Base-by-base conservation (phyloP, 495 filamentous ascomycete species). In the Xylaria longipes region DNA sequence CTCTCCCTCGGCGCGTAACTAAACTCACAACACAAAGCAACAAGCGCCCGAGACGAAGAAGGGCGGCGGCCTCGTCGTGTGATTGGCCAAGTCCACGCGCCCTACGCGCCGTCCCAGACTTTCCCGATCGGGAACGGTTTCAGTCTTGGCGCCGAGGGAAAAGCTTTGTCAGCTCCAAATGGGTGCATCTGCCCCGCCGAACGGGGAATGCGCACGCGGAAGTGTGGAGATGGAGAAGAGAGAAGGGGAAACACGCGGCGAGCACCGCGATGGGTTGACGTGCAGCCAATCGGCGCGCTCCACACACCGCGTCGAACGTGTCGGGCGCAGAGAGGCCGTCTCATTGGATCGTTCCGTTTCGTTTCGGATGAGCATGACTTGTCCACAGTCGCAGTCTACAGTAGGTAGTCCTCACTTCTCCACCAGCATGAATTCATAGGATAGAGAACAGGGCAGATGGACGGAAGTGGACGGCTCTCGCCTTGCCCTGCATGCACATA, bases 231-330 rank as follows among this genome's bases (percentile, higher is more conserved):
- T 5, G 8, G 8, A 41, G 31, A 45, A 31, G 54, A 33, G 39
- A 22, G 20, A 35, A 25, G 43, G 22, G 8, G 5, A 14, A 27
- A n/a, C 11, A 64, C 68, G 56, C 68, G 68, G 43, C 56, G 57
- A 31, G 43, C 48, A 48, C 20, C 66, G 66, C 66, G 66, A 60
- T 45, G 68, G 20, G n/a, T 46, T 56, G 54, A 60, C 39, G 41
- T 56, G 68, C 60, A 56, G 68, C 68, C 68, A 70, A 70, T 70
- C 68, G 68, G 68, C 68, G 17, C 46, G 35, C 22, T 70, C 68
- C 68, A 70, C 68, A 70, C 65, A 70, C 58, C 58, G 58, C 68
- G 46, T 56, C 33, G 45, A 69, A 58, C 45, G 41, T 58, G 67
- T 62, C n/a, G 31, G 57, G 39, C 43, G 57, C 57, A 25, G 33